Percentiles rank a stretch among this genome's conserved stretches.
Conservation (phyloP, 306 rosid genomes). For the Cucurbita ficifolia region DNA sequence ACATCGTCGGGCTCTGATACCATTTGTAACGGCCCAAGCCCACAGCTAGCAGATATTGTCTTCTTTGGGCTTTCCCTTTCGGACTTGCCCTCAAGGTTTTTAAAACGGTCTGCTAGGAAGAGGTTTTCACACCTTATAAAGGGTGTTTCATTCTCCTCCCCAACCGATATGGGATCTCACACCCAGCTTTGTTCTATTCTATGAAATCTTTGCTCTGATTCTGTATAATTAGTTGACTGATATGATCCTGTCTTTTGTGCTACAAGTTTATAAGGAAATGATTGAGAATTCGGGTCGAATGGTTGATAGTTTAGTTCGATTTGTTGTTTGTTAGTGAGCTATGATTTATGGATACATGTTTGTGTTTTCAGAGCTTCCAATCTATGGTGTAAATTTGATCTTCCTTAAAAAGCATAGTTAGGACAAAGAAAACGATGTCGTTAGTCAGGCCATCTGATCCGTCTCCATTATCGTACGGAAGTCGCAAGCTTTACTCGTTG, state of each 20-base stretch:
- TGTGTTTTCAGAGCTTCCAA: not conserved
- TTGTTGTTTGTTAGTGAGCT: not conserved
- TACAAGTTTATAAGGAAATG: not conserved
- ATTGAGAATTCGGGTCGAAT: not conserved
- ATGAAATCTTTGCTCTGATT: not conserved
- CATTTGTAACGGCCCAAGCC: too few species aligned
- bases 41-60: too few species aligned
- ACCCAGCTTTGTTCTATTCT: not conserved
- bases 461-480: slow-evolving; percentile 37
- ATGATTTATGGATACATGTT: not conserved
- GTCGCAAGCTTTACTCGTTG: slow-evolving; percentile 48
- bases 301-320: not conserved
- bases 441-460: slow-evolving; percentile 48
- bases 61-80: too few species aligned
- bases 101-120: too few species aligned
- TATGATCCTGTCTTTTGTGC: not conserved
- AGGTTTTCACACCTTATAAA: too few species aligned
- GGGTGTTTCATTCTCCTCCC: too few species aligned
- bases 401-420: slow-evolving; percentile 13
- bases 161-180: too few species aligned
- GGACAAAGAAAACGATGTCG: slow-evolving; percentile 36
- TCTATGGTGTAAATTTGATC: slow-evolving; percentile 10
- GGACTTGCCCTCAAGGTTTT: too few species aligned
- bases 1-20: too few species aligned
- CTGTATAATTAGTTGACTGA: not conserved